Evolutionary conservation across 805 yeast genomes (phyloP), one percentile per base, ranked within the genome.

Genomic region (Candida schatavii): DNA sequence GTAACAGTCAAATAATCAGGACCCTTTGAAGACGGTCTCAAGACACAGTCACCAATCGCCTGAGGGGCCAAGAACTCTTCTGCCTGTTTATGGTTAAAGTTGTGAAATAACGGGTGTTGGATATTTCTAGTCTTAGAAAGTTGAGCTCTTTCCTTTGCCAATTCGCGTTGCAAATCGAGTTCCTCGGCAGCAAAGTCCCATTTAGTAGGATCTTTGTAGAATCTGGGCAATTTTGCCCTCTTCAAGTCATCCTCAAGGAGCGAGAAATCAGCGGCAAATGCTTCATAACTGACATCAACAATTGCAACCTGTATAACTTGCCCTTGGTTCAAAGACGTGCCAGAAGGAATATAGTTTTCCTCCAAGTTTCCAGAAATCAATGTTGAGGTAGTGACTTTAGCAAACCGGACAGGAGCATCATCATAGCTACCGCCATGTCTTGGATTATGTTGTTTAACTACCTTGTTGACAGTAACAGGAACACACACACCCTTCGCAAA

Each of bases 1-100:
- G 99, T 91, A 32, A 91, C 83, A 2, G 96, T 89, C 51, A 93
- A 74, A 62, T 83, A 97, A 48, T 88, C 86, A 36, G 78, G 74
- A 33, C 99, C 99, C 47, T 83, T 80, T 7, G 96, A 88, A 0
- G 97, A 88, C 15, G 98, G 99, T 51, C 99, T 78, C 42, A 93
- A 85, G 17, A 93, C 96, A 65, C 88, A 78, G 52, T 88, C 96
- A 40, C 99, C 99, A 49, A 90, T 83, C 33, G 83, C 78, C 58
- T 85, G 78, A 19, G 96, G 87, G 17, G 97, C 96, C 54, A 93
- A 75, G 51, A 77, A 89, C 51, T 86, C 95, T 62, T 91, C 98
- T 0, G 99, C 98, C 69, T 93, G 97, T 42, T 72, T 74, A 45
- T 85, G 77, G 52, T 81, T 85, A 69, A 90, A 84, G 47, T 87